These are phyloP conservation scores for Mytilinidion resinicola DNA, from an alignment of 495 filamentous ascomycete species.

Conservation along the genomic window DNA sequence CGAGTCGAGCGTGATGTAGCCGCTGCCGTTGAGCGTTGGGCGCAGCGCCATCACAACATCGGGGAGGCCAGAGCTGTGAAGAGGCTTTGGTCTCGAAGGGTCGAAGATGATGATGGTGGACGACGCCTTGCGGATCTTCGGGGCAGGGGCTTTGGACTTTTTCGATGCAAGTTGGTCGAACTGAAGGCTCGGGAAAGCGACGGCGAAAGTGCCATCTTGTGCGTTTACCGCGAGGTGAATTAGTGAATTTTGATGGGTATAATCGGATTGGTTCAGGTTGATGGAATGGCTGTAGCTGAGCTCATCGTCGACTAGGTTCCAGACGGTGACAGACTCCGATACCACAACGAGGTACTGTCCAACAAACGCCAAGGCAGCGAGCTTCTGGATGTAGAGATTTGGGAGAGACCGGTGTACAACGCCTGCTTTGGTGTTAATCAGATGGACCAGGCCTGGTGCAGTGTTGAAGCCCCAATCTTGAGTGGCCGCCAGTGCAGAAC, in stretches of 20 bases:
- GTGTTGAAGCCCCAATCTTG: constrained; percentile 39
- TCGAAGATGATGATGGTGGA: constrained; percentile 52
- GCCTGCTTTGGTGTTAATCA: constrained; percentile 56
- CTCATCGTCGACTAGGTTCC: constrained; percentile 25
- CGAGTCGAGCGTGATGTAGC: constrained; percentile 47
- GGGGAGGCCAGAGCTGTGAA: constrained; percentile 43
- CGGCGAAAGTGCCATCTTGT: constrained; percentile 46
- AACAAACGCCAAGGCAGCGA: constrained; percentile 53
- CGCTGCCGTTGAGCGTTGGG: constrained; percentile 37
- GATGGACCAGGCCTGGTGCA: constrained; percentile 47
- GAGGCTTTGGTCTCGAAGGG: constrained; percentile 42
- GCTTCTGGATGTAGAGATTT: constrained; percentile 48
- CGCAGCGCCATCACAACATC: constrained; percentile 50
- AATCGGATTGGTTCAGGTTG: constrained; percentile 24
- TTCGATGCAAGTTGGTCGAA: neutral
- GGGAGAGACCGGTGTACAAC: constrained; percentile 47
- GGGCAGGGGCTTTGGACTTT: constrained; percentile 19
- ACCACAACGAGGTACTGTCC: constrained; percentile 57
- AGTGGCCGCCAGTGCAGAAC: constrained; percentile 67
- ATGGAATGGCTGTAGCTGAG: constrained; percentile 36
- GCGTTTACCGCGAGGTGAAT: constrained; percentile 56
- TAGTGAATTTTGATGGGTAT: constrained; percentile 36
- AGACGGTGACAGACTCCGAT: constrained; percentile 49
- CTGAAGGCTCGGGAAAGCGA: constrained; percentile 43
- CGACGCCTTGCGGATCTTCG: constrained; percentile 13